Conservation (phyloP, 495 filamentous ascomycete species). For the Penicillium herquei region DNA sequence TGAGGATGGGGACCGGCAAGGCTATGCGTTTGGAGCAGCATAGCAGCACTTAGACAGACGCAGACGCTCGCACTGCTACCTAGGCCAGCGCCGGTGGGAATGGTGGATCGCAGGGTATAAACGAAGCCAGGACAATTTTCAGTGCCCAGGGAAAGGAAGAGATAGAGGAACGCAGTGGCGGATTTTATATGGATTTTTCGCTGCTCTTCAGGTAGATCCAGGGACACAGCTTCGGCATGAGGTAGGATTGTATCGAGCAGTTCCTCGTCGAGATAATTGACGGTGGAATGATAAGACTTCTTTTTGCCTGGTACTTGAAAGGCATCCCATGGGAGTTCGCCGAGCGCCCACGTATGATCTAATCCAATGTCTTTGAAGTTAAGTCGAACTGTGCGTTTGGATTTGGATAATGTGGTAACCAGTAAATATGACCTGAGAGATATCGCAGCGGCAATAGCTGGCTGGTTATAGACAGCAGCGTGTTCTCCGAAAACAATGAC, state of each 20-base stretch:
- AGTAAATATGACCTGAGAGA: constrained; percentile 92
- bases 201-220: constrained; percentile 55
- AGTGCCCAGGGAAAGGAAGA: constrained; percentile 85
- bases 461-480: constrained; percentile 93
- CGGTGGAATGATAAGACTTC: constrained; percentile 85
- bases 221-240: constrained; percentile 66
- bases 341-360: constrained; percentile 86
- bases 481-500: constrained; percentile 97
- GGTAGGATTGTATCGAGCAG: constrained; percentile 75
- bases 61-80: too few species aligned
- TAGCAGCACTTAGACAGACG: too few species aligned
- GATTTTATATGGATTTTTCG: constrained; percentile 79
- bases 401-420: constrained; percentile 55
- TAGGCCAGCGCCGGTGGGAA: too few species aligned
- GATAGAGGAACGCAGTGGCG: constrained; percentile 83
- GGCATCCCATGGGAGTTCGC: constrained; percentile 75
- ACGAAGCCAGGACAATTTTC: constrained; percentile 33
- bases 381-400: constrained; percentile 53
- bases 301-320: constrained; percentile 84
- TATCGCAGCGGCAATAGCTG: constrained; percentile 89
- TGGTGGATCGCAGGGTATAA: too few species aligned
- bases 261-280: constrained; percentile 76
- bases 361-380: constrained; percentile 84
- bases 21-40: too few species aligned
- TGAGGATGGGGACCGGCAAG: too few species aligned